These are phyloP conservation scores for Corynascus novoguineensis DNA, from an alignment of 495 filamentous ascomycete genomes.

Conservation along the genomic window DNA sequence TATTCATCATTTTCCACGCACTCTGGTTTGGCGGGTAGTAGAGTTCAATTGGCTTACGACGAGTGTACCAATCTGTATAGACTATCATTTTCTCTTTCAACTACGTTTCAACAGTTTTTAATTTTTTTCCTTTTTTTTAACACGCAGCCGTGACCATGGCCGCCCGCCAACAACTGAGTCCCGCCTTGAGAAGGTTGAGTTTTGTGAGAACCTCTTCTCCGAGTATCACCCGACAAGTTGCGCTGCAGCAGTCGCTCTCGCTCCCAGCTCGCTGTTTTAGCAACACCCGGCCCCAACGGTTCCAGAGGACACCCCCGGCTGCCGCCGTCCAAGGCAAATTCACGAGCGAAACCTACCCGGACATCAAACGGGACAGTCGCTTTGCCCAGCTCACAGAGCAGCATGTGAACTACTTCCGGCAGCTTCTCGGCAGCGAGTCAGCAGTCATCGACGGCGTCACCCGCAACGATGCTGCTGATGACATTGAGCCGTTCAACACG, in stretches of 20 bases:
- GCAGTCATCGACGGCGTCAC: constrained; percentile 82
- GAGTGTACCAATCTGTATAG: background rate
- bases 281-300: constrained; percentile 27
- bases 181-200: constrained; percentile 20
- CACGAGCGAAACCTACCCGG: constrained; percentile 81
- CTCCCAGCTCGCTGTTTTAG: constrained; percentile 31
- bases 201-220: constrained; percentile 16
- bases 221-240: constrained; percentile 14
- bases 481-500: constrained; percentile 87
- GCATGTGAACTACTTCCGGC: constrained; percentile 75
- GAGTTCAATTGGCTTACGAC: background rate
- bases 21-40: background rate
- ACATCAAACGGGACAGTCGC: constrained; percentile 67
- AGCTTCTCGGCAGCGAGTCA: constrained; percentile 64
- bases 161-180: constrained; percentile 22
- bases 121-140: background rate
- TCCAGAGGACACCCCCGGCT: constrained; percentile 23
- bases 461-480: constrained; percentile 57
- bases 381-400: constrained; percentile 66
- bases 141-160: constrained; percentile 16
- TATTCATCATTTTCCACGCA: background rate
- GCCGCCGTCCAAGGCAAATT: constrained; percentile 50
- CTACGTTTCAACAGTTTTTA: background rate
- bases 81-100: background rate
- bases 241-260: constrained; percentile 15